phyloP scores from a whole-genome alignment of 805 yeast genomes.

The Cyberlindnera japonica region DNA sequence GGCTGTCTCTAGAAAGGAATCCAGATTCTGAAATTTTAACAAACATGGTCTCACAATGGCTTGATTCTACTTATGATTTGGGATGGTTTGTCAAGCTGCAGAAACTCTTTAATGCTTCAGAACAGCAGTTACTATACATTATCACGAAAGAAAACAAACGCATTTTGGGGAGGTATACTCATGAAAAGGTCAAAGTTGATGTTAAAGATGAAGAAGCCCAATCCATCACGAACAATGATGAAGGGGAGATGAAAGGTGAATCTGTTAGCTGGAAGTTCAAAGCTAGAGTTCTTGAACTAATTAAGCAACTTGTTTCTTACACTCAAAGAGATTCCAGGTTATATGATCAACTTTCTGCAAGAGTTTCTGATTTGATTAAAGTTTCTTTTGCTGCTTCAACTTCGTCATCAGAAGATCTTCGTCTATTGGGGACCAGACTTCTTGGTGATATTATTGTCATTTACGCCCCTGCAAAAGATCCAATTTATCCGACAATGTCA shows the following conservation, averaged over 20 bases:
- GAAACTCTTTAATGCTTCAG: constrained; percentile 43
- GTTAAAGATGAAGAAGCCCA: constrained; percentile 47
- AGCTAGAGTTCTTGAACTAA: constrained; percentile 39
- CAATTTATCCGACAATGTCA: constrained; percentile 65
- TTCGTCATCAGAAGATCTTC: constrained; percentile 55
- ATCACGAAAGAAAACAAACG: constrained; percentile 40
- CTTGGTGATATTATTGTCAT: constrained; percentile 58
- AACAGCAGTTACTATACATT: constrained; percentile 39
- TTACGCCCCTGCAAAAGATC: constrained; percentile 63
- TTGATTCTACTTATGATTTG: constrained; percentile 44
- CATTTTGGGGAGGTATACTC: constrained; percentile 35
- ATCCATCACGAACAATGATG: constrained; percentile 33
- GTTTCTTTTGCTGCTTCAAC: constrained; percentile 81
- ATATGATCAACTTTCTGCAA: constrained; percentile 39
- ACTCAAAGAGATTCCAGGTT: constrained; percentile 38
- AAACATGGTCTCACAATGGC: constrained; percentile 54
- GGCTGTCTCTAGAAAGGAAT: constrained; percentile 52
- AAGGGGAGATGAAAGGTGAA: constrained; percentile 36
- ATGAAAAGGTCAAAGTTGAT: constrained; percentile 32
- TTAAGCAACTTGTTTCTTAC: constrained; percentile 40
- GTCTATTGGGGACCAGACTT: constrained; percentile 61
- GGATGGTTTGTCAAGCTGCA: constrained; percentile 61
- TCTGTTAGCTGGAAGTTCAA: constrained; percentile 58
- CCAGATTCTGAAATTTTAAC: constrained; percentile 43
- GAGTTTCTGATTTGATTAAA: constrained; percentile 64